Base-by-base conservation (phyloP, 176 grass and related monocot species). In the Oryza nivara region DNA sequence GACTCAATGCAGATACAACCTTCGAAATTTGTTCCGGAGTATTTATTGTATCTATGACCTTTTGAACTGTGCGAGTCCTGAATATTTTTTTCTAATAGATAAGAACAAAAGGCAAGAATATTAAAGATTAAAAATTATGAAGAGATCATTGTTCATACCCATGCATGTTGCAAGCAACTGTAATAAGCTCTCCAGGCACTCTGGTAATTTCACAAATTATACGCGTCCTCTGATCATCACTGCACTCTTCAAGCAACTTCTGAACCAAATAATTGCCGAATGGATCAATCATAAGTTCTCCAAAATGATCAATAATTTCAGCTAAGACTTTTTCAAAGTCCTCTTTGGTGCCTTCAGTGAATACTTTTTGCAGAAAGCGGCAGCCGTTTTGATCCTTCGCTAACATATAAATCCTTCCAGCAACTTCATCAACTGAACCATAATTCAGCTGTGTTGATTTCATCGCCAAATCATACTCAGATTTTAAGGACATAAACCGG, bases 31-130 rank as follows among this genome's bases (percentile, higher is more conserved):
- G 84, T 60, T 89, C 77, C 0, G 66, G 71, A 26, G 19, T 81
- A 81, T 73, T 89, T 67, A 94, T 70, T 54, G 83, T 90, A 61
- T 94, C 96, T 71, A 98, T 90, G 74, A 98, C 72, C 88, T 93
- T 98, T 83, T 95, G 96, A 47, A 98, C 93, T 13, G 82, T 86
- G 68, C 89, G 93, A 36, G 93, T 90, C 73, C 96, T 95, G 82
- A 82, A 95, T 16, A 44, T 73, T 79, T 68, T 68, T 68, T 20
- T 45, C 4, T 67, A 67, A 41, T 35, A 44, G 7, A 40, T 87
- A 70, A 84, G 76, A 41, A 34, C 69, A 32, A 70, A 49, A 84
- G 76, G 40, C 14, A 80, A 70, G 6, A 83, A 78, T 32, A 47
- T 80, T 13, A 10, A 65, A 65, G 25, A 2, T 45, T 8, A 65